These are phyloP conservation scores for Botryotinia convoluta DNA, from an alignment of 2,329 filamentous ascomycete species.

Conservation along the genomic window DNA sequence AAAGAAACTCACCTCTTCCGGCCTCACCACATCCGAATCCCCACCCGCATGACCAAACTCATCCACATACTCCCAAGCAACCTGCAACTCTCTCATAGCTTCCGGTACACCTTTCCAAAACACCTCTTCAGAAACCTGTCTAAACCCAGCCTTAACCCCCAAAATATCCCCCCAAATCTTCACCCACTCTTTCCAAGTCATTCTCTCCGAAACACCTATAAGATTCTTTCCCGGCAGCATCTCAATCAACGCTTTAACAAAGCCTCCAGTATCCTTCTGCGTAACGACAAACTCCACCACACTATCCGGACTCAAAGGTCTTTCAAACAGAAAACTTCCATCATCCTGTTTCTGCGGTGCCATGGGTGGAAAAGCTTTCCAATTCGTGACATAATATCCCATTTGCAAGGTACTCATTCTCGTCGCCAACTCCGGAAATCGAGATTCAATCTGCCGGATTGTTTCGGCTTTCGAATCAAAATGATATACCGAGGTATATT, in stretches of 20 bases:
- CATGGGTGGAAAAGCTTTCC: background rate
- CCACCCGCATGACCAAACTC: background rate
- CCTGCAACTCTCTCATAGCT: background rate
- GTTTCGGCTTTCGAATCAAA: background rate
- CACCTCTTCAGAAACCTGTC: background rate
- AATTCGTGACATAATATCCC: background rate
- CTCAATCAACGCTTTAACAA: background rate
- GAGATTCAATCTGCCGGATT: background rate
- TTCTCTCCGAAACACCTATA: background rate
- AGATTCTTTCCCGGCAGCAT: background rate
- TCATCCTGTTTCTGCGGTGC: background rate
- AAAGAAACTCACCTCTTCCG: background rate
- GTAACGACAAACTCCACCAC: background rate
- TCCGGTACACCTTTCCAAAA: background rate
- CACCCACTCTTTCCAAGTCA: background rate
- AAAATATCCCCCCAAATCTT: background rate
- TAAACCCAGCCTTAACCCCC: background rate
- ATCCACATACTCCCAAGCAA: background rate
- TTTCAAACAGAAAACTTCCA: background rate
- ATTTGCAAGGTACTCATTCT: background rate
- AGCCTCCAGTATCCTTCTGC: background rate
- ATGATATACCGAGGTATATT: background rate
- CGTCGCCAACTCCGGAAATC: background rate
- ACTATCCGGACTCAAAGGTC: background rate
- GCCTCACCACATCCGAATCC: background rate